Evolutionary conservation across 2,329 filamentous ascomycete species (phyloP).

Genomic region (Colletotrichum theobromicola): DNA sequence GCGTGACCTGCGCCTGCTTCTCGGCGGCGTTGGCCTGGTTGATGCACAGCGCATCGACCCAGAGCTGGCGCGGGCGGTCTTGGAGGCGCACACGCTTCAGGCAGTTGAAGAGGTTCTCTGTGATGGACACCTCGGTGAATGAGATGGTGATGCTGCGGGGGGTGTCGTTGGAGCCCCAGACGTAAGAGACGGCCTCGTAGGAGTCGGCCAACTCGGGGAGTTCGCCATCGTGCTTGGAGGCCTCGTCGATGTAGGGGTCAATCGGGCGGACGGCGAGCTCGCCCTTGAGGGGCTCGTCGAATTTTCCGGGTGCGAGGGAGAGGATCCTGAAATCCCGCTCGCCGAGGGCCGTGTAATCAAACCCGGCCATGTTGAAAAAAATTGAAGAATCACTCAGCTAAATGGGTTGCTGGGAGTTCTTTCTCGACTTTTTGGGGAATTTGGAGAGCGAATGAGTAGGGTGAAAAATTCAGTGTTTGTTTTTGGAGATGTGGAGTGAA

Average conservation of each 20-base stretch:
- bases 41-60: conserved; percentile 27
- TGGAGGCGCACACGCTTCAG: conserved; percentile 14
- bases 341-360: background rate
- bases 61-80: conserved; percentile 12
- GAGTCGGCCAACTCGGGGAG: background rate
- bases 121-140: conserved; percentile 1
- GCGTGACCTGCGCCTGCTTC: conserved; percentile 20
- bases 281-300: conserved; percentile 2
- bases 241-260: conserved; percentile 15
- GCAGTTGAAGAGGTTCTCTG: conserved; percentile 10
- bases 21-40: conserved; percentile 21
- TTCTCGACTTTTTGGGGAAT: background rate
- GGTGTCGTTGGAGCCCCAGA: conserved; percentile 17
- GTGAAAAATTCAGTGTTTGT: background rate
- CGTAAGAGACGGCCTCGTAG: conserved; percentile 23
- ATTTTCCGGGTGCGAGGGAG: background rate
- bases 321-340: conserved; percentile 18
- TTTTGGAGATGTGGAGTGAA: conserved; percentile 20
- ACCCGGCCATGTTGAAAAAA: background rate
- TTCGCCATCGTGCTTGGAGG: conserved; percentile 3
- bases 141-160: background rate
- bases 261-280: background rate
- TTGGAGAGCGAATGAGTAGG: background rate
- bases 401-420: background rate
- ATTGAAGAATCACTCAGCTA: background rate